Conservation (phyloP, 768 basidiomycete species). For the Mycena indigotica region DNA sequence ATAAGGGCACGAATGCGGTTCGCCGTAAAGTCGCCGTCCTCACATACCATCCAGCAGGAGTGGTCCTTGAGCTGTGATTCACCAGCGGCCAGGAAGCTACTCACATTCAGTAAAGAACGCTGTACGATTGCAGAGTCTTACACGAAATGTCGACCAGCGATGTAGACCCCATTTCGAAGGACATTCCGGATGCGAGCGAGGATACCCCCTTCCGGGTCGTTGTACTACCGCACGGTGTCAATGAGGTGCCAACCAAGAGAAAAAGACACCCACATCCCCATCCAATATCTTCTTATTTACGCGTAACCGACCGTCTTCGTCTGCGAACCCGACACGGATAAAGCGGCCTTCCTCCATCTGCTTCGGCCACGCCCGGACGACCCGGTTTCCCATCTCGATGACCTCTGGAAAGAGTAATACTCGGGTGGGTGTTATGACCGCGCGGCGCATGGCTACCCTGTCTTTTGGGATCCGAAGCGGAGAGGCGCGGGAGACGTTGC, state of each 20-base stretch:
- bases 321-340: slow-evolving; percentile 20
- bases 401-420: slow-evolving; percentile 20
- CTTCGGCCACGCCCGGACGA: slow-evolving; percentile 20
- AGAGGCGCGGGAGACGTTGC: neutral
- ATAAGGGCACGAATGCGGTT: slow-evolving; percentile 17
- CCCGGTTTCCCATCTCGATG: slow-evolving; percentile 22
- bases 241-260: neutral
- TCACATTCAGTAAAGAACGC: neutral
- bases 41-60: slow-evolving; percentile 25
- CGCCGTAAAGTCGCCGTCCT: slow-evolving; percentile 20
- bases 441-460: slow-evolving; percentile 19
- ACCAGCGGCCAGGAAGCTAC: slow-evolving; percentile 20
- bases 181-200: slow-evolving; percentile 19
- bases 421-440: slow-evolving; percentile 21
- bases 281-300: neutral
- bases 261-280: slow-evolving; percentile 3
- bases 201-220: slow-evolving; percentile 18
- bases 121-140: slow-evolving; percentile 6
- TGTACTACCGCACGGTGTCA: neutral
- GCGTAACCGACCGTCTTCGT: slow-evolving; percentile 17
- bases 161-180: slow-evolving; percentile 8
- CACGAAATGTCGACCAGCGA: slow-evolving; percentile 21
- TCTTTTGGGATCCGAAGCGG: slow-evolving; percentile 1
- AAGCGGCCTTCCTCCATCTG: slow-evolving; percentile 15
- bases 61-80: slow-evolving; percentile 25